Base-by-base conservation (phyloP, 2,329 filamentous ascomycete genomes). In the Venturia nashicola region DNA sequence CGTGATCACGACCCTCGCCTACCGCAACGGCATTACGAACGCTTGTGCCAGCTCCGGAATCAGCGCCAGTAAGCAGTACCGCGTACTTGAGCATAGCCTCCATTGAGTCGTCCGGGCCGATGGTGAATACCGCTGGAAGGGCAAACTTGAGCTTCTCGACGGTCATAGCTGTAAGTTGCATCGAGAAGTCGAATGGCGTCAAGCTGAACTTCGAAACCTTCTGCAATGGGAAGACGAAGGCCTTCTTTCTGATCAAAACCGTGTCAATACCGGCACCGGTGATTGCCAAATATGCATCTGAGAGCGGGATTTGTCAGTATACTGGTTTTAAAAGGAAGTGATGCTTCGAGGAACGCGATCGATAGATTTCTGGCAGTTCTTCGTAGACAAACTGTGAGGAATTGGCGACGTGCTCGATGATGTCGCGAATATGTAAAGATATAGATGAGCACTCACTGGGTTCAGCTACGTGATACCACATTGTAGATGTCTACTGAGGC, bases 91-190 rank as follows among this genome's bases (percentile, higher is more conserved):
- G 84, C 60, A 96, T 80, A 1, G 89, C 80, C 46, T 87, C 84
- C 9, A 72, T 75, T 67, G 87, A 86, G 67, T 93, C 85, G 67
- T 91, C 85, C 0, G 91, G 90, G 16, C 90, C 90, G 65, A 94
- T 87, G 44, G 90, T 94, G 76, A 94, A 94, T 67, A 94, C 89
- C 12, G 91, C 89, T 2, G 90, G 90, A 0, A 94, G 82, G 5
- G 86, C 81, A 72, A 94, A 92, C 67, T 92, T 88, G 3, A 94
- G 81, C 74, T 95, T 95, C 77, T 95, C 91, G 69, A 87, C 85
- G 20, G 90, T 95, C 90, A 95, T 96, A 64, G 90, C 90, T 72
- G 92, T 89, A 1, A 95, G 78, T 64, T 86, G 86, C 81, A 95
- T 89, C 65, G 83, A 84, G 75, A 94, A 93, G 75, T 95, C 90